These are phyloP conservation scores for Macrolepiota fuliginosa DNA, from an alignment of 768 basidiomycete genomes.

Conservation along the genomic window DNA sequence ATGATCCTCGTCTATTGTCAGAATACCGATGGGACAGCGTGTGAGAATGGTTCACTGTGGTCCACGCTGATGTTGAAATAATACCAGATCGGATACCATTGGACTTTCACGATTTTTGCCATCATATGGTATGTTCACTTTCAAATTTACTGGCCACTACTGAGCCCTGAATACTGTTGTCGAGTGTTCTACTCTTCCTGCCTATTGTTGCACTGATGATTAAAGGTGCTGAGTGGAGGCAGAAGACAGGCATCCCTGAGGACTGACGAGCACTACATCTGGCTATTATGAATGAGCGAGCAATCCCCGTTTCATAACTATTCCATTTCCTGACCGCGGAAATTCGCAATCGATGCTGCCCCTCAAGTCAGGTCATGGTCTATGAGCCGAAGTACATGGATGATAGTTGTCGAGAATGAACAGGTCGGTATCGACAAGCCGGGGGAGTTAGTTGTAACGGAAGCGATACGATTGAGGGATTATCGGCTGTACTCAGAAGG, in stretches of 20 bases:
- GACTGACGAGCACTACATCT: not conserved
- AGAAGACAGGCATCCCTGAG: not conserved
- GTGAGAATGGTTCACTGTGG: slow-evolving; percentile 15
- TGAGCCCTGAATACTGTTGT: not conserved
- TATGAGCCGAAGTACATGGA: too few species aligned
- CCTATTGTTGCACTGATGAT: slow-evolving; percentile 32
- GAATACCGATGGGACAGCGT: slow-evolving; percentile 31
- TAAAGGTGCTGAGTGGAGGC: slow-evolving; percentile 30
- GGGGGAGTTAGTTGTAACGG: too few species aligned
- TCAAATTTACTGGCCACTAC: not conserved
- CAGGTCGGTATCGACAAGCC: too few species aligned
- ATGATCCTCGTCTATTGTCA: slow-evolving; percentile 7
- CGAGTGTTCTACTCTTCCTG: slow-evolving; percentile 28
- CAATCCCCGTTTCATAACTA: not conserved
- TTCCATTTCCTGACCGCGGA: slow-evolving; percentile 21
- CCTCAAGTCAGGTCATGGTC: too few species aligned
- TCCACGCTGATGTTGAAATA: not conserved
- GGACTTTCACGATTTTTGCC: slow-evolving; percentile 35
- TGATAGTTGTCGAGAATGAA: too few species aligned
- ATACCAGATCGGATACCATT: slow-evolving; percentile 31
- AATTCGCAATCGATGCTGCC: too few species aligned
- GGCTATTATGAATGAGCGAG: not conserved
- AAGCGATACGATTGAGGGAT: too few species aligned
- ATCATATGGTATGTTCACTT: slow-evolving; percentile 27
- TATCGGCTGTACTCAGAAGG: too few species aligned